Evolutionary conservation across 2,329 filamentous ascomycete genomes (phyloP).

Genomic region (Ilyonectria robusta): DNA sequence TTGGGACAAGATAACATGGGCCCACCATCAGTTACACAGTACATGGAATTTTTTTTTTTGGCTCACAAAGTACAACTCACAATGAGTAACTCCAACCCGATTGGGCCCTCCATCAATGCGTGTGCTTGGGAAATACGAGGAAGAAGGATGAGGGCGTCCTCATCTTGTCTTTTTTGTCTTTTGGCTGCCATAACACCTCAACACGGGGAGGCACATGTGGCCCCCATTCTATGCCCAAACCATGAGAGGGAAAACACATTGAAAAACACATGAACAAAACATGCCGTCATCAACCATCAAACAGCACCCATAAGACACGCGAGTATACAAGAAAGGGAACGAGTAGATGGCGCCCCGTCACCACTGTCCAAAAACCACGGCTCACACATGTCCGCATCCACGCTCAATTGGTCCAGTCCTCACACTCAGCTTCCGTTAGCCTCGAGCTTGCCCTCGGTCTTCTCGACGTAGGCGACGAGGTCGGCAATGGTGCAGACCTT

Average conservation of each 20-base stretch:
- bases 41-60: background rate
- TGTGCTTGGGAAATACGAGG: background rate
- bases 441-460: constrained; percentile 75
- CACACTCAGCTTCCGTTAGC: constrained; percentile 53
- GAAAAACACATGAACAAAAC: constrained; percentile 20
- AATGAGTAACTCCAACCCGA: background rate
- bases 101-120: background rate
- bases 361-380: background rate
- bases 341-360: background rate
- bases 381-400: background rate
- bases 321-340: constrained; percentile 16
- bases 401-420: constrained; percentile 49
- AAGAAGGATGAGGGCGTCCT: constrained; percentile 19
- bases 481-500: constrained; percentile 97
- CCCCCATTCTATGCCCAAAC: constrained; percentile 27
- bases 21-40: background rate
- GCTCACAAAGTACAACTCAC: background rate
- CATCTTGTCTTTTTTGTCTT: constrained; percentile 9
- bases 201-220: constrained; percentile 7
- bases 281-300: constrained; percentile 20
- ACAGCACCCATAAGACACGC: constrained; percentile 18
- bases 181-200: constrained; percentile 20
- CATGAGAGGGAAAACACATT: constrained; percentile 14
- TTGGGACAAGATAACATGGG: too few relatives aligned
- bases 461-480: constrained; percentile 84